phyloP scores from a whole-genome alignment of 2,329 filamentous ascomycete genomes.

The Fusarium robinianum region DNA sequence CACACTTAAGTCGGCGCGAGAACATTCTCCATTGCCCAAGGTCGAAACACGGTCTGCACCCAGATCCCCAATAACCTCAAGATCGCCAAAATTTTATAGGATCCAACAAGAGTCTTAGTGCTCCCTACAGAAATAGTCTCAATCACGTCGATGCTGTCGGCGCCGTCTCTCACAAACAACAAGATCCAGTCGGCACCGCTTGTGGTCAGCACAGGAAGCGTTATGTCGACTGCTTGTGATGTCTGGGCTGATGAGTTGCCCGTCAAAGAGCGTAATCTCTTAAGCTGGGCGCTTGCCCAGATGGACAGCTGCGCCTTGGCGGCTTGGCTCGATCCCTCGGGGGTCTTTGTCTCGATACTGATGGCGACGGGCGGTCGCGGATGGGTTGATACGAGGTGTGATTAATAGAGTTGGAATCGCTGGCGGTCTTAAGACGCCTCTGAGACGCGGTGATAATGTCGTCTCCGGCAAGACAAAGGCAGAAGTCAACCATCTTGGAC shows the following conservation, averaged over 20 bases:
- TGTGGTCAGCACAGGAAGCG: slow-evolving; percentile 2
- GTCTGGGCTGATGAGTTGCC: background rate
- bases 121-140: slow-evolving; percentile 2
- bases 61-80: slow-evolving; percentile 7
- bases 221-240: slow-evolving; percentile 2
- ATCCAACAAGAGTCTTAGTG: slow-evolving; percentile 10
- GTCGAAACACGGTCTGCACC: slow-evolving; percentile 1
- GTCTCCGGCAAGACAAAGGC: background rate
- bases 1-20: too few relatives aligned
- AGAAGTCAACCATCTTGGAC: slow-evolving; percentile 9
- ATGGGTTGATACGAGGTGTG: slow-evolving; percentile 5
- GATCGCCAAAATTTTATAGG: slow-evolving; percentile 5
- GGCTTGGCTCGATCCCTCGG: slow-evolving; percentile 2
- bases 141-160: slow-evolving; percentile 4
- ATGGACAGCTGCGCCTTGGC: slow-evolving; percentile 7
- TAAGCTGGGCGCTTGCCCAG: slow-evolving; percentile 6
- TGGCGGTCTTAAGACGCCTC: background rate
- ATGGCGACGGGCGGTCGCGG: slow-evolving; percentile 6
- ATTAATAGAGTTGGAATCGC: slow-evolving; percentile 6
- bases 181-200: background rate
- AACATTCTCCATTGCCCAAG: slow-evolving; percentile 7
- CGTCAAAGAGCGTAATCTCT: slow-evolving; percentile 3
- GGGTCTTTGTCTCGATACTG: slow-evolving; percentile 11
- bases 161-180: slow-evolving; percentile 1
- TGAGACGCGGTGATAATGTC: background rate